Evolutionary conservation across 2,329 filamentous ascomycete genomes (phyloP), one percentile per base, ranked within the genome.

Genomic region (Didymella glomerata): DNA sequence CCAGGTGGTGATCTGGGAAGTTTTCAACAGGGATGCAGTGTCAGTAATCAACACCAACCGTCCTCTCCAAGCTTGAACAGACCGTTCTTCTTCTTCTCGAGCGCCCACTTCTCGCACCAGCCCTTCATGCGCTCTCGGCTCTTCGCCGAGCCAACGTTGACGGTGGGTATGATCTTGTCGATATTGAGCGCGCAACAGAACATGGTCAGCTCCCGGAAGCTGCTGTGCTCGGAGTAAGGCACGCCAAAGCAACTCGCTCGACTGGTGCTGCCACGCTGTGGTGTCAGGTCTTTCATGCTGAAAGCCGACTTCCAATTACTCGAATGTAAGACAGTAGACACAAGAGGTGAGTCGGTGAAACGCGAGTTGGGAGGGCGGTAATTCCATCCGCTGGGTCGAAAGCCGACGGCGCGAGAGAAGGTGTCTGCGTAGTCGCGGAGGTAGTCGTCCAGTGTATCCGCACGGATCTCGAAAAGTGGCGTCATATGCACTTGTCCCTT

Each of bases 401-500:
- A 96, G 4, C 93, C 95, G 18, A 98, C 90, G 45, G 97, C 88
- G 51, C 91, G 89, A 14, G 88, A 88, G 76, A 98, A 99, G 67
- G 92, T 88, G 7, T 90, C 89, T 63, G 89, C 90, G 79, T 92
- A 91, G 34, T 86, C 84, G 68, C 89, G 86, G 6, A 98, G 85
- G 70, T 99, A 99, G 61, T 97, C 93, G 64, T 92, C 88, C 1
- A 99, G 83, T 0, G 94, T 97, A 66, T 97, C 93, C 32, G 93
- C 88, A 25, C 93, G 89, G 66, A 99, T 93, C 76, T 98, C 94
- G 83, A 95, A 95, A 10, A 99, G 83, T 69, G 91, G 93, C 68
- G 97, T 96, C 93, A 99, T 97, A 78, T 99, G 95, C 0, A 99
- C 93, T 77, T 98, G 94, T 0, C 95, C 95, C 68, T 92, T 91